Conservation (phyloP, 768 basidiomycete genomes). For the Candolleomyces efflorescens region DNA sequence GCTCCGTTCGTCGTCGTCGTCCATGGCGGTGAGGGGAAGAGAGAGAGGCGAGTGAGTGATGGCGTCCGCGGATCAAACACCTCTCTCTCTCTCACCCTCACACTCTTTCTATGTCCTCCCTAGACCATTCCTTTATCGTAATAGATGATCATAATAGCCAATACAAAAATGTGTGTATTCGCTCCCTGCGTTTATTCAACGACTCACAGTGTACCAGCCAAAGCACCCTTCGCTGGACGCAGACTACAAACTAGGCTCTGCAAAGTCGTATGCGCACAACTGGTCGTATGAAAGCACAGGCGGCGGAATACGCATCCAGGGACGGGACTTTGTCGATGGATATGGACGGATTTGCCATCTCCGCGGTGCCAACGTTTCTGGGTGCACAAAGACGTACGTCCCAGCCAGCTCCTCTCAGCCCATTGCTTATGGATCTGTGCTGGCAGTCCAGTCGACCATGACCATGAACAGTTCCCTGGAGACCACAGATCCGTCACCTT, state of each 20-base stretch:
- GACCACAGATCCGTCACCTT: slow-evolving; percentile 70
- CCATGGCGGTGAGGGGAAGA: slow-evolving; percentile 2
- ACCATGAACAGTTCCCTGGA: slow-evolving; percentile 64
- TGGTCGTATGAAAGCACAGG: slow-evolving; percentile 61
- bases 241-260: slow-evolving; percentile 44
- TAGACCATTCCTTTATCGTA: slow-evolving; percentile 5
- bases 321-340: slow-evolving; percentile 78
- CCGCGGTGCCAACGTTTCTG: slow-evolving; percentile 84
- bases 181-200: not conserved
- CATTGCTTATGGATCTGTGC: no score
- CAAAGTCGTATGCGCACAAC: slow-evolving; percentile 61
- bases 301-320: slow-evolving; percentile 53
- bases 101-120: not conserved
- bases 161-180: slow-evolving; percentile 5
- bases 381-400: slow-evolving; percentile 78
- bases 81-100: not conserved
- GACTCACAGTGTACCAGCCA: not conserved
- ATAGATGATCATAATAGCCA: not conserved
- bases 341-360: slow-evolving; percentile 77
- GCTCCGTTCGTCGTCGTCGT: slow-evolving; percentile 7
- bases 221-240: slow-evolving; percentile 45
- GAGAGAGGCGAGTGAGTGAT: not conserved
- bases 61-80: no score
- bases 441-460: slow-evolving; percentile 69
- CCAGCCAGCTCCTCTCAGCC: no score